Evolutionary conservation across 345 rosid species (phyloP), one percentile per base, ranked within the genome.

Genomic region (Populus alba): DNA sequence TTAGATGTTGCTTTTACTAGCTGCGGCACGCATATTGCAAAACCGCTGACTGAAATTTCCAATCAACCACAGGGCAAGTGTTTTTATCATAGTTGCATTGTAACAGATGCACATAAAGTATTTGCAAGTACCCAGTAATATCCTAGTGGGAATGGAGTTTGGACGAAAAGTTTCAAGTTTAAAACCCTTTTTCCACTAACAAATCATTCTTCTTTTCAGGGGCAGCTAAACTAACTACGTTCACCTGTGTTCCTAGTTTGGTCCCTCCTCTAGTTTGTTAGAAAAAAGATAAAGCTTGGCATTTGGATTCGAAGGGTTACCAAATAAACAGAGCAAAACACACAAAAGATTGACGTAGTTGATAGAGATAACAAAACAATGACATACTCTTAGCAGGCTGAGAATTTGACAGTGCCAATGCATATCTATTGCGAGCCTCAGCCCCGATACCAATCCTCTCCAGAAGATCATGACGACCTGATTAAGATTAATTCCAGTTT

Each of bases 401-500:
- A 89, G 84, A 89, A 91, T 84, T 92, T 95, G 98, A 85, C 47
- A 95, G 55, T 8, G 92, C 94, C 63, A 93, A 82, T 61, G 96
- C 90, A 55, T 89, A 86, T 66, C 96, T 90, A 66, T 86, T 81
- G 61, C 94, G 91, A 18, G 98, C 95, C 72, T 95, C 94, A 76
- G 92, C 88, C 84, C 81, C 83, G 63, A 92, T 41, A 65, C 97
- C 98, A 31, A 91, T 86, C 72, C 79, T 87, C 74, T 95, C 97
- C 23, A 95, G 45, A 72, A 91, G 85, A 83, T 92, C 99, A 68
- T 91, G 97, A 71, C 98, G 90, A 81, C 90, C 99, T 93, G 80
- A 55, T 66, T 61, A 75, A 74, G 47, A 80, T 13, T 27, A 25
- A 71, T 53, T 70, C 31, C 45, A 70, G 20, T n/a, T 69, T 29